A percentile compares a stretch with the other conserved stretches of the same genome.
These are phyloP conservation scores for Darksidea phi DNA, from an alignment of 495 filamentous ascomycete genomes.

Conservation along the genomic window DNA sequence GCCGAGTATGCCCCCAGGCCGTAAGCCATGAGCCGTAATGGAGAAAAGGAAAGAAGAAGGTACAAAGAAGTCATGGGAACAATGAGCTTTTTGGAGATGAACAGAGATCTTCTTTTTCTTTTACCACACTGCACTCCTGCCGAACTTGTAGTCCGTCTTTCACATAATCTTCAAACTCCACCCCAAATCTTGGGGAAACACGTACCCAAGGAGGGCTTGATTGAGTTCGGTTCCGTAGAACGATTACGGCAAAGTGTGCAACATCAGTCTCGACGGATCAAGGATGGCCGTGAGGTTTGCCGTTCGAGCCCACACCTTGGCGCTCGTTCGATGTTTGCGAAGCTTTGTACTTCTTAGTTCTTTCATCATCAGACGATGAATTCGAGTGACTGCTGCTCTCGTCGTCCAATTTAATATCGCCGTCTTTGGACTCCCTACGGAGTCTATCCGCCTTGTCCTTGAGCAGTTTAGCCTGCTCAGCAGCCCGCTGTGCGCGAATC, in stretches of 20 bases:
- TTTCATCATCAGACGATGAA: slow-evolving; percentile 41
- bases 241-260: too few relatives aligned
- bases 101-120: neutral
- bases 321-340: neutral
- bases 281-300: slow-evolving; percentile 15
- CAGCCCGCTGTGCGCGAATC: slow-evolving; percentile 80
- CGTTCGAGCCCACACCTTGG: neutral
- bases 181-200: too few relatives aligned
- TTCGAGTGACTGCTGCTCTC: slow-evolving; percentile 29
- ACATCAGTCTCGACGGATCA: neutral
- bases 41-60: neutral
- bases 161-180: too few relatives aligned
- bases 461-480: slow-evolving; percentile 63
- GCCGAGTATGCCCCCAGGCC: neutral
- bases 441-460: slow-evolving; percentile 59
- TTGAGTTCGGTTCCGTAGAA: too few relatives aligned
- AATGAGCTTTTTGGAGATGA: neutral
- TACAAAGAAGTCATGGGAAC: neutral
- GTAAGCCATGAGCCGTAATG: neutral
- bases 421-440: slow-evolving; percentile 43
- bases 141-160: too few relatives aligned
- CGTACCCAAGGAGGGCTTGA: neutral
- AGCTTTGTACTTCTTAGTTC: slow-evolving; percentile 13
- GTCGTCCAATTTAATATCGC: slow-evolving; percentile 12
- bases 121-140: too few relatives aligned